Evolutionary conservation across 495 filamentous ascomycete species (phyloP), one percentile per base, ranked within the genome.

Genomic region (Penicillium cinerascens): DNA sequence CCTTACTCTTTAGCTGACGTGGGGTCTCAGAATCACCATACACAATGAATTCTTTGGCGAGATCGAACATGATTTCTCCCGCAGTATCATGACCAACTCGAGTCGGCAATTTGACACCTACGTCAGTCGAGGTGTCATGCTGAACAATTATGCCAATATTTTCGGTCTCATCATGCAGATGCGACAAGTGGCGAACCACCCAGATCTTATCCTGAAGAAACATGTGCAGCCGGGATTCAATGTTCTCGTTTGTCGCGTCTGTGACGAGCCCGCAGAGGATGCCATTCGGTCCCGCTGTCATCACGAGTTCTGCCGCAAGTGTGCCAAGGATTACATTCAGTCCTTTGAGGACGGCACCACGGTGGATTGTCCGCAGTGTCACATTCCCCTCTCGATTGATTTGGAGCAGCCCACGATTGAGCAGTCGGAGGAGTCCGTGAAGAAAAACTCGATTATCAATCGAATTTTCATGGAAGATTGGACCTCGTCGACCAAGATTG

Each of bases 401-500:
- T 81, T 96, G 7, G 92, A 96, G 64, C 89, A 95, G 68, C 91
- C 91, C 0, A 90, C 92, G 43, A 88, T 96, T 37, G 92, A 93
- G 67, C 89, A 95, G 69, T 88, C 95, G 49, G 85, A 88, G 61
- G 79, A 82, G 16, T 64, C 80, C 22, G 82, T 96, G 25, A 96
- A 96, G 80, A 95, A 95, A 67, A 88, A 82, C 6, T 93, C 89
- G 9, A 97, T 98, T 68, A 95, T 96, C 75, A 96, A 96, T 67
- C 87, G 93, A 37, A 97, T 97, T 64, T 86, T 89, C 62, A 96
- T 97, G 92, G 88, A 92, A 56, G 84, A 95, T 57, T 98, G 93
- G 93, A 95, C 89, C 1, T 95, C 89, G 1, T 96, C 91, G 3
- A 95, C 92, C 40, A 98, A 98, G 74, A 98, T 98, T 56, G 93